phyloP scores from a whole-genome alignment of 306 rosid species.

The Arachis stenosperma region DNA sequence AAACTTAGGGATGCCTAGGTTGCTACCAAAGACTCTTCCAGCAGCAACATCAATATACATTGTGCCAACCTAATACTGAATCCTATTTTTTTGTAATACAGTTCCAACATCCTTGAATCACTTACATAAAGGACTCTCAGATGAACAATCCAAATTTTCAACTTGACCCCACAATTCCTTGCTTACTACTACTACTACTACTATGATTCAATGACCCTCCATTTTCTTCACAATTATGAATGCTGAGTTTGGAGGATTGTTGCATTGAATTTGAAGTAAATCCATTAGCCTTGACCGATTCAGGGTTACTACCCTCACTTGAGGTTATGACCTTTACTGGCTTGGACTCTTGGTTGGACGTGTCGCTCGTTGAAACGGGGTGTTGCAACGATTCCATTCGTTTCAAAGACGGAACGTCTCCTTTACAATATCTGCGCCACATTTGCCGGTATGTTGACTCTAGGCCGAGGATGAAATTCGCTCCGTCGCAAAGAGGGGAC shows the following conservation, averaged over 20 bases:
- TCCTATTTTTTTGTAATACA: constrained; percentile 35
- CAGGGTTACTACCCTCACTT: constrained; percentile 48
- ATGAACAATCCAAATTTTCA: constrained; percentile 34
- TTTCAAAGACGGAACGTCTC: constrained; percentile 84
- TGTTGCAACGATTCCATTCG: constrained; percentile 58
- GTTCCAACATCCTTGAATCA: constrained; percentile 41
- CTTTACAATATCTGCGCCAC: constrained; percentile 90
- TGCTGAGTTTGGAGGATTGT: constrained; percentile 33
- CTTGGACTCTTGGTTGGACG: constrained; percentile 41
- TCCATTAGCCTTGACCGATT: constrained; percentile 68
- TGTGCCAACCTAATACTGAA: constrained; percentile 38
- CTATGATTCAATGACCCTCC: constrained; percentile 55
- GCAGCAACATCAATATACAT: constrained; percentile 45
- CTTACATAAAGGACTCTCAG: constrained; percentile 25
- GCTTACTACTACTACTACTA: constrained; percentile 45
- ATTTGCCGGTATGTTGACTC: constrained; percentile 75
- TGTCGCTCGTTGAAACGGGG: constrained; percentile 40
- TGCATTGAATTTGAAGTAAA: constrained; percentile 42
- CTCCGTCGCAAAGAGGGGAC: constrained; percentile 88
- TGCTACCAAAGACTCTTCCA: constrained; percentile 37
- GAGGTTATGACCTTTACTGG: constrained; percentile 35
- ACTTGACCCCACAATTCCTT: constrained; percentile 44
- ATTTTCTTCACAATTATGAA: constrained; percentile 59
- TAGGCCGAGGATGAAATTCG: constrained; percentile 64
- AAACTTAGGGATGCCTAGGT: constrained; percentile 31